Conservation (phyloP, 148 eudicot genomes). For the Arctostaphylos glauca region DNA sequence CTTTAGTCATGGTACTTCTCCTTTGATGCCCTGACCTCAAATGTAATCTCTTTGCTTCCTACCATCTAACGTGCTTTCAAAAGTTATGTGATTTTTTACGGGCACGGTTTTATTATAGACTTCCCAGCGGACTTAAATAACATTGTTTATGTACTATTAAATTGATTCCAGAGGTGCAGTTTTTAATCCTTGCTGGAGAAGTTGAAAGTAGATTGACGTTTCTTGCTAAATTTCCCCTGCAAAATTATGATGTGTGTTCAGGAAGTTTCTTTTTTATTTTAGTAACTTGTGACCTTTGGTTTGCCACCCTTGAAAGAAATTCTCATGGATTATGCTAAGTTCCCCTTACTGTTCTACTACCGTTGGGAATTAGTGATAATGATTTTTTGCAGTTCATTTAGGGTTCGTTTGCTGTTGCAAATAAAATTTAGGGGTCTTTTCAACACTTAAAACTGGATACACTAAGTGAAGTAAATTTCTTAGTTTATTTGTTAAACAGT, state of each 20-base stretch:
- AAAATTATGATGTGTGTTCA: not conserved
- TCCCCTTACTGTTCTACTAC: not conserved
- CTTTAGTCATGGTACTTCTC: not conserved
- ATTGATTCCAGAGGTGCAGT: not conserved
- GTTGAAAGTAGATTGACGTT: not conserved
- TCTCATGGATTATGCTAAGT: not conserved
- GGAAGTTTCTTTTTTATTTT: not conserved
- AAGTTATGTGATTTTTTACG: not conserved
- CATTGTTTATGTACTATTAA: not conserved
- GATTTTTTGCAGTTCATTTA: not conserved
- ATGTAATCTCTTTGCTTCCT: not conserved
- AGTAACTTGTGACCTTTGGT: not conserved
- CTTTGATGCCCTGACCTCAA: not conserved
- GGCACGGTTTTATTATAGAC: not conserved
- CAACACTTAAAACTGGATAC: too few relatives aligned
- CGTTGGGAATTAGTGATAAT: not conserved
- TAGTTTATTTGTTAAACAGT: too few relatives aligned
- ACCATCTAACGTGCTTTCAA: not conserved
- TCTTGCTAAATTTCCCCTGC: not conserved
- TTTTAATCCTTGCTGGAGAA: slow-evolving; percentile 2
- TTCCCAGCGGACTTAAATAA: not conserved
- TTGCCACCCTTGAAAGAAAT: not conserved
- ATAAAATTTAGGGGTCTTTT: not conserved
- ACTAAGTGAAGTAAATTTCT: too few relatives aligned
- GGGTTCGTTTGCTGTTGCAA: not conserved